Conservation (phyloP, 2,329 filamentous ascomycete species). For the Boeremia lycopersici region DNA sequence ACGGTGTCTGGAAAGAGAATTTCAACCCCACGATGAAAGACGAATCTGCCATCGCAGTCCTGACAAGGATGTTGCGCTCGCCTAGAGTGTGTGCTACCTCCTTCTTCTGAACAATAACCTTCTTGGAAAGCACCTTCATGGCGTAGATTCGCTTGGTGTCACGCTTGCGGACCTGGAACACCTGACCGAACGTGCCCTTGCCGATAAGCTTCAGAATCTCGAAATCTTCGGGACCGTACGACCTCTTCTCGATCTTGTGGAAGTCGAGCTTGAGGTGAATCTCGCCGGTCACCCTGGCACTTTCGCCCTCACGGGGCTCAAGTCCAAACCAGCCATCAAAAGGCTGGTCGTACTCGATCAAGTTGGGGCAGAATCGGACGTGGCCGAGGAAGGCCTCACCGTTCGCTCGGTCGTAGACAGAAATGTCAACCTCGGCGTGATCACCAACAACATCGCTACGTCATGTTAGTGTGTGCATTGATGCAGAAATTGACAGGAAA, state of each 20-base stretch:
- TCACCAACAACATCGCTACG: constrained; percentile 88
- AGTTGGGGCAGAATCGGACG: constrained; percentile 76
- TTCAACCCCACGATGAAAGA: constrained; percentile 98
- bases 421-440: constrained; percentile 88
- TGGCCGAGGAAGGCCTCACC: constrained; percentile 93
- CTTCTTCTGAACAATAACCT: constrained; percentile 99
- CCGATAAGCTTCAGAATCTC: constrained; percentile 95
- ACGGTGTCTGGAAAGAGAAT: constrained; percentile 97
- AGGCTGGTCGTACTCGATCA: constrained; percentile 71
- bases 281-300: constrained; percentile 79
- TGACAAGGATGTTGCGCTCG: constrained; percentile 94
- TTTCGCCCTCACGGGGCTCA: constrained; percentile 78
- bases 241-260: constrained; percentile 81
- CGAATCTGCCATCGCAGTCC: constrained; percentile 93
- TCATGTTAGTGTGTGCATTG: constrained; percentile 26
- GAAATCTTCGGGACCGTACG: constrained; percentile 94
- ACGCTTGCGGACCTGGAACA: constrained; percentile 97
- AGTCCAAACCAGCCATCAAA: constrained; percentile 87
- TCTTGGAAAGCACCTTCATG: constrained; percentile 99
- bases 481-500: constrained; percentile 28
- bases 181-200: constrained; percentile 97
- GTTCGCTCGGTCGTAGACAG: constrained; percentile 85
- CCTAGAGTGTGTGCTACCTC: constrained; percentile 97
- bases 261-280: constrained; percentile 87
- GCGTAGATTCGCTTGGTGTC: constrained; percentile 96